Evolutionary conservation across 2,329 filamentous ascomycete species (phyloP), one percentile per base, ranked within the genome.

Genomic region (Trichoderma afroharzianum): DNA sequence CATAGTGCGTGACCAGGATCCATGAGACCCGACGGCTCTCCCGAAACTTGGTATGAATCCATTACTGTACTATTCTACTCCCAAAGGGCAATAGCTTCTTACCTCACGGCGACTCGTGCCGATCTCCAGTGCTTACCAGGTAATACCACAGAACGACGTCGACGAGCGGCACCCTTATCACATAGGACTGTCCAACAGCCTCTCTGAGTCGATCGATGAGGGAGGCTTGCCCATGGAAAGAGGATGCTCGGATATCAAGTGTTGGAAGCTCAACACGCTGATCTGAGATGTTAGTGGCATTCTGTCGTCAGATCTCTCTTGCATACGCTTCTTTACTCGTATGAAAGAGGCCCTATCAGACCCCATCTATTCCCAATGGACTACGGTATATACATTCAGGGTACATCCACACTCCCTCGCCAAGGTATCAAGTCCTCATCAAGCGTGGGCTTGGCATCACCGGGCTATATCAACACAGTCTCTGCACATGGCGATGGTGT

Each of bases 261-360:
- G 33, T 14, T 33, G 53, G 21, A 30, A 21, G 24, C 21, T 14
- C 36, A 32, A 21, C 26, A 30, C 32, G 50, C 24, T 61, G 55
- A 68, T 68, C 53, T 68, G 66, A 68, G 53, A 68, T 68, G 55
- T 61, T 59, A 61, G 33, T 50, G 55, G 55, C 55, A 50, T 39
- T 50, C 21, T 14, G 28, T 61, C 18, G 55, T 68, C 66, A 68
- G 55, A 68, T 68, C 26, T 68, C 55, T 61, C 66, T 61, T 59
- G 66, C 66, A 68, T 61, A 24, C 26, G 55, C 66, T 59, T 30
- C 36, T 33, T 50, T 61, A 24, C 21, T 53, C 47, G 47, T 53
- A 36, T 32, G 66, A 26, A 61, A 33, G 55, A 59, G 36, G 63
- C 50, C 30, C 66, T 59, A 21, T 53, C 47, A 43, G 24, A 1